Evolutionary conservation across 2,329 filamentous ascomycete genomes (phyloP).

Genomic region (Sporothrix inflata): DNA sequence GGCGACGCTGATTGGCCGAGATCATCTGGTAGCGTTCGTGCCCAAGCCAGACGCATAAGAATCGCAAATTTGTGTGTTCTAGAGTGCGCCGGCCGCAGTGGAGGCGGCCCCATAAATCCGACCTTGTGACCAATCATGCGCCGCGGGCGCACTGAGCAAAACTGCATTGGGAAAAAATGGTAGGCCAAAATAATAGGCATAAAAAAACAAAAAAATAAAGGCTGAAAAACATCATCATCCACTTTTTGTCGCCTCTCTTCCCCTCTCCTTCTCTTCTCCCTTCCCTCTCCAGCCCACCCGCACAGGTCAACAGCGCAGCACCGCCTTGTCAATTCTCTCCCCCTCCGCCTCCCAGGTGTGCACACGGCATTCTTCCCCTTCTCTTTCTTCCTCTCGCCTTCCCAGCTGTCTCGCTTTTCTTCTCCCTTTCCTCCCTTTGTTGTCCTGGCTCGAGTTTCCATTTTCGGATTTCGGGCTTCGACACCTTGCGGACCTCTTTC

Average conservation of each 20-base stretch:
- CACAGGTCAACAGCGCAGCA: conserved; percentile 41
- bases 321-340: conserved; percentile 49
- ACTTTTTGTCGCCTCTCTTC: conserved; percentile 28
- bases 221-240: conserved; percentile 35
- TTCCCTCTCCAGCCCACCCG: conserved; percentile 35
- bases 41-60: conserved; percentile 18
- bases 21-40: conserved; percentile 1
- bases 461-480: conserved; percentile 26
- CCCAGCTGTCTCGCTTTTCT: conserved; percentile 21
- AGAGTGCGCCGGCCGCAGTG: not conserved
- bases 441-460: conserved; percentile 17
- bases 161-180: conserved; percentile 19
- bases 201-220: conserved; percentile 34
- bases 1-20: conserved; percentile 9
- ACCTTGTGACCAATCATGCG: not conserved
- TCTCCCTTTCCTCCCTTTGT: conserved; percentile 20
- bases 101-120: not conserved
- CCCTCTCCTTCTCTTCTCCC: conserved; percentile 22
- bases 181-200: conserved; percentile 25
- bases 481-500: not conserved
- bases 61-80: conserved; percentile 24
- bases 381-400: conserved; percentile 27
- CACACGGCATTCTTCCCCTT: conserved; percentile 43
- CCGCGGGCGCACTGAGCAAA: not conserved
- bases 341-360: conserved; percentile 41